Evolutionary conservation across 2,329 filamentous ascomycete species (phyloP).

Genomic region (Metarhizium brunneum): DNA sequence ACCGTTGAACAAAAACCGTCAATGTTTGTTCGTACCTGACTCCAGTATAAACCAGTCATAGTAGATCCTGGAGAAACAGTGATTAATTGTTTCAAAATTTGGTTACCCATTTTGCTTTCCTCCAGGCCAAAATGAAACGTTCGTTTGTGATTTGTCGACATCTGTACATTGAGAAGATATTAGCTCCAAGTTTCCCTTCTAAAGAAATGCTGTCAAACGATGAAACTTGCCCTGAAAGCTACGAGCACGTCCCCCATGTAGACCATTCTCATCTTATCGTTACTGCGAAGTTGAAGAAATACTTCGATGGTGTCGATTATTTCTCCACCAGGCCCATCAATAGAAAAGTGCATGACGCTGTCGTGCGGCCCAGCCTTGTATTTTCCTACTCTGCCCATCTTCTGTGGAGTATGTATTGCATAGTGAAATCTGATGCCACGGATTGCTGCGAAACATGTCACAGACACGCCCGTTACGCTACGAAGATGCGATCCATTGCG

Average conservation of each 20-base stretch:
- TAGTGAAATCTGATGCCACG: neutral
- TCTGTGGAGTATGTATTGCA: neutral
- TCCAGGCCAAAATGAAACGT: neutral
- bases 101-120: neutral
- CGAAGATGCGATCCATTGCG: neutral
- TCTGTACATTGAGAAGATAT: neutral
- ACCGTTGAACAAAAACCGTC: neutral
- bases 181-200: too few species aligned
- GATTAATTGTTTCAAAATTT: neutral
- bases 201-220: neutral
- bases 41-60: neutral
- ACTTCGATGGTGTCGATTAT: neutral
- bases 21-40: neutral
- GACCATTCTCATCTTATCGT: neutral
- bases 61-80: neutral
- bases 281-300: neutral
- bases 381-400: neutral
- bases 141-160: neutral
- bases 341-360: neutral
- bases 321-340: neutral
- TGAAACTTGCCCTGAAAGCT: neutral
- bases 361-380: neutral
- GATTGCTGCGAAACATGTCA: neutral
- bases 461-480: neutral
- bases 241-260: neutral